A percentile compares a stretch with the other conserved stretches of the same genome.
These are phyloP conservation scores for Silene uniflora DNA, from an alignment of 148 eudicot species.

Conservation along the genomic window DNA sequence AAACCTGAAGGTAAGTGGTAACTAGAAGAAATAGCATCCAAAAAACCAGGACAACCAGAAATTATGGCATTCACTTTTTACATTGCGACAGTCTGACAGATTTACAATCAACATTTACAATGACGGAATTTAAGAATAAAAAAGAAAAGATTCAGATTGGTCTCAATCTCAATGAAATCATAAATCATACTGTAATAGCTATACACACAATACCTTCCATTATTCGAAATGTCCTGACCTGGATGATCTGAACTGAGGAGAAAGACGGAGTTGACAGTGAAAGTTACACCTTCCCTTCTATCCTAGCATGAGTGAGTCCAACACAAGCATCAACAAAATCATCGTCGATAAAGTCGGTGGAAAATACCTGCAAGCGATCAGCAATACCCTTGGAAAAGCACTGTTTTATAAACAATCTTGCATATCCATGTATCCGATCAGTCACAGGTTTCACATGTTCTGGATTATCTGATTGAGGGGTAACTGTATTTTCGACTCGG, in stretches of 20 bases:
- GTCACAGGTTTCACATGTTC: conserved; percentile 70
- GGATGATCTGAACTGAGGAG: background rate
- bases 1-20: background rate
- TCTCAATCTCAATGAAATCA: background rate
- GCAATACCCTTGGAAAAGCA: conserved; percentile 46
- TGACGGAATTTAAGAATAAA: background rate
- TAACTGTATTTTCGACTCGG: conserved; percentile 86
- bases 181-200: background rate
- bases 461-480: conserved; percentile 87
- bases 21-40: background rate
- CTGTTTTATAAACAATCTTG: conserved; percentile 64
- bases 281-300: conserved; percentile 44
- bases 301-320: conserved; percentile 65
- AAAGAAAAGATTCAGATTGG: background rate
- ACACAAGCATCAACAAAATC: conserved; percentile 92
- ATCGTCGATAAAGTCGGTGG: conserved; percentile 77
- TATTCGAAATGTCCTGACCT: background rate
- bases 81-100: conserved; percentile 1
- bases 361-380: conserved; percentile 69
- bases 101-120: background rate
- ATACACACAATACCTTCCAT: background rate
- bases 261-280: background rate
- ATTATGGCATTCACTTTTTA: background rate
- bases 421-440: conserved; percentile 58
- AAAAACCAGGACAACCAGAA: background rate